These are phyloP conservation scores for Rhynchospora pubera DNA, from an alignment of 176 grass and related monocot genomes.

Conservation along the genomic window DNA sequence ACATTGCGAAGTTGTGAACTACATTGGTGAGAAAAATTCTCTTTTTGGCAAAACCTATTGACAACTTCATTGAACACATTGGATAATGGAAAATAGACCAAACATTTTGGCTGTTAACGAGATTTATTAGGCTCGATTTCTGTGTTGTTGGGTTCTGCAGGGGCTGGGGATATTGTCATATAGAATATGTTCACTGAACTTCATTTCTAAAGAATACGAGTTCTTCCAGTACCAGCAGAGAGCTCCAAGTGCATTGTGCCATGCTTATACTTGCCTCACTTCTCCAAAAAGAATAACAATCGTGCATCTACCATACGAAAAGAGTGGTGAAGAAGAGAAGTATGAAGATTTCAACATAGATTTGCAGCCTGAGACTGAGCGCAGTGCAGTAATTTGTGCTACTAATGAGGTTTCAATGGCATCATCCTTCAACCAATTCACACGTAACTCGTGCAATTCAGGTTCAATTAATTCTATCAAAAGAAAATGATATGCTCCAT, in stretches of 20 bases:
- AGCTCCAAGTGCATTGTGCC: not conserved
- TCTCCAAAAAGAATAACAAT: conserved; percentile 6
- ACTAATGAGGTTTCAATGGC: not conserved
- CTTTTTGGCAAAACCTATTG: no score
- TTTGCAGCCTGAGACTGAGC: not conserved
- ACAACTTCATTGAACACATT: no score
- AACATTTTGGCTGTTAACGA: not conserved
- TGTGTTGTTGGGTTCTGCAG: no score
- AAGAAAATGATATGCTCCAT: not conserved
- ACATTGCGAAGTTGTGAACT: no score
- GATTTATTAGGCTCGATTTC: not conserved
- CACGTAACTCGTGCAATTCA: not conserved
- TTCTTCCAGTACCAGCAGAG: conserved; percentile 19
- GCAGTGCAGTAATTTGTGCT: not conserved
- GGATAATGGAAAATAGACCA: no score
- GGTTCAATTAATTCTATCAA: not conserved
- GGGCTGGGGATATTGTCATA: no score
- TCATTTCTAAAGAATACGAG: not conserved
- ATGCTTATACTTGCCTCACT: conserved; percentile 1
- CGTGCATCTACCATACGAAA: not conserved
- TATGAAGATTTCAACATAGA: not conserved
- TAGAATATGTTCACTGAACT: not conserved
- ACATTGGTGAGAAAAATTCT: no score
- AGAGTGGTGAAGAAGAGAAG: not conserved
- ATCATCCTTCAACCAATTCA: not conserved